Evolutionary conservation across 371 early-diverging fungal genomes (phyloP).

Genomic region (Mortierella sp.): DNA sequence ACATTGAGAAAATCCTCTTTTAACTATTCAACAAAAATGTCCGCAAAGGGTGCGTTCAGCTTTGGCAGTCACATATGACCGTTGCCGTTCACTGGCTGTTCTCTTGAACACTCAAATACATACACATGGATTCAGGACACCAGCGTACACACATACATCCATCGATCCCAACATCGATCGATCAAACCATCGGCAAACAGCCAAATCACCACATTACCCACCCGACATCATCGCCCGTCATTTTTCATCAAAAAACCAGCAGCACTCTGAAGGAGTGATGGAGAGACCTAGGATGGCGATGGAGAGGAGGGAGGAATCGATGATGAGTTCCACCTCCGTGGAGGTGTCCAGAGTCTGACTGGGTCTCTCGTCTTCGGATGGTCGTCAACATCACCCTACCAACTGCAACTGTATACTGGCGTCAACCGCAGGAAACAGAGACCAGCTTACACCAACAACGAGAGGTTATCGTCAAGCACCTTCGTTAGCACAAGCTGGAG

Average conservation of each 20-base stretch:
- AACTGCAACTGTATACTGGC: background rate
- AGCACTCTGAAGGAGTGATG: background rate
- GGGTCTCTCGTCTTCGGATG: background rate
- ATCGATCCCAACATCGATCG: slow-evolving; percentile 13
- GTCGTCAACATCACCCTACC: background rate
- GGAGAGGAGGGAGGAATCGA: background rate
- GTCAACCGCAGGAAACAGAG: background rate
- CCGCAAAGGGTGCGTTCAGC: slow-evolving; percentile 47
- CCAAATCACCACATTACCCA: background rate
- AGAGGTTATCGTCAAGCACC: background rate
- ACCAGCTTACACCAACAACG: background rate
- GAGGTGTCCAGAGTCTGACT: background rate
- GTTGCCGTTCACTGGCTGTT: background rate
- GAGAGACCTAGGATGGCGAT: background rate
- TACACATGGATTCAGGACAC: background rate
- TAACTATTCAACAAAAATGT: slow-evolving; percentile 44
- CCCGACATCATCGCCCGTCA: background rate
- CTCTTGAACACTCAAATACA: background rate
- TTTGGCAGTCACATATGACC: slow-evolving; percentile 30
- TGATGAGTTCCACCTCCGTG: background rate
- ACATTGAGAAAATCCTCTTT: slow-evolving; percentile 42
- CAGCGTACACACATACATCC: background rate
- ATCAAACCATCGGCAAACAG: background rate
- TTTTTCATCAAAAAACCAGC: background rate
- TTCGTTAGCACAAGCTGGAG: background rate